Percentiles rank a stretch among this genome's conserved stretches.
Evolutionary conservation across 345 rosid genomes (phyloP).

Genomic region (Lenwebbia sp.): DNA sequence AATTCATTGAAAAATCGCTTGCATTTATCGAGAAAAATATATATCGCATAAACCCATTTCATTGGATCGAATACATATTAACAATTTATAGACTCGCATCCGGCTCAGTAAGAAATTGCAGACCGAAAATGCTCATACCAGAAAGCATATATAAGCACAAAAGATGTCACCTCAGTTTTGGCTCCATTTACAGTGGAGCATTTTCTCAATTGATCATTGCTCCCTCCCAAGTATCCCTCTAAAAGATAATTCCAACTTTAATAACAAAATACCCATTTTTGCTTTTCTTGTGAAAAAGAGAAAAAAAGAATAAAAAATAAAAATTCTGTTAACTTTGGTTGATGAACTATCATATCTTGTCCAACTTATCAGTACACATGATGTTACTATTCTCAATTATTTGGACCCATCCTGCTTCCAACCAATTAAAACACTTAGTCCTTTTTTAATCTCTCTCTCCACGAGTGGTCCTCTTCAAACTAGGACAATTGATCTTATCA

Average conservation of each 20-base stretch:
- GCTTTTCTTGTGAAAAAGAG: neutral
- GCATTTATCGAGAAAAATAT: neutral
- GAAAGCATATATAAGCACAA: neutral
- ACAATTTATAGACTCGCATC: neutral
- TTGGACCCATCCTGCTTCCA: slow-evolving; percentile 8
- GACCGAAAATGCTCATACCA: neutral
- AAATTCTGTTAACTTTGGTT: neutral
- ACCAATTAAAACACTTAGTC: neutral
- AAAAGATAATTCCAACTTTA: neutral
- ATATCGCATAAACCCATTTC: neutral
- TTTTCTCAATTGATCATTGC: neutral
- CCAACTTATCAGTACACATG: slow-evolving; percentile 3
- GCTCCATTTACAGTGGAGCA: neutral
- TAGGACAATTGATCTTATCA: neutral
- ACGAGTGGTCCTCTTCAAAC: neutral
- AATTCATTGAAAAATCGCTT: neutral
- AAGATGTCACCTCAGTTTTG: neutral
- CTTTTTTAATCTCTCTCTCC: neutral
- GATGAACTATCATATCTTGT: slow-evolving; percentile 20
- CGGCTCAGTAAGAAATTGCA: neutral
- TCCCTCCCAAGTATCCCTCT: neutral
- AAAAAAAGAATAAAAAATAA: neutral
- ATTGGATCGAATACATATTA: neutral
- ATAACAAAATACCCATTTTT: neutral
- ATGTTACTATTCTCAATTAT: slow-evolving; percentile 13